These are phyloP conservation scores for Mycena leptocephala DNA, from an alignment of 768 basidiomycete genomes.

Conservation along the genomic window DNA sequence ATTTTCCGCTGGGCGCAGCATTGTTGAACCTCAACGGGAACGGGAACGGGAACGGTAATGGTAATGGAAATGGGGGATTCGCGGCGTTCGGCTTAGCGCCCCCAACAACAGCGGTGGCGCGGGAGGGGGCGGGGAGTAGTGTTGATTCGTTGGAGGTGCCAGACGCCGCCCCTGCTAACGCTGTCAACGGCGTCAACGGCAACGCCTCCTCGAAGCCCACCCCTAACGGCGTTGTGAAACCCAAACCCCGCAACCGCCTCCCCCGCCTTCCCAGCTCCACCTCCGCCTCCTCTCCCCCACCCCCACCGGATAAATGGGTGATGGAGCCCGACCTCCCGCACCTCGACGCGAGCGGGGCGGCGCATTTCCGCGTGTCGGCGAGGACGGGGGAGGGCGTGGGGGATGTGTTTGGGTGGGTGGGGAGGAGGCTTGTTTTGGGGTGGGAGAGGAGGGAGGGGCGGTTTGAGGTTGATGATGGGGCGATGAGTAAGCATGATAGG, in stretches of 20 bases:
- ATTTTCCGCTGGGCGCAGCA: conserved; percentile 34
- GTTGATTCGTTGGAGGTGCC: not conserved
- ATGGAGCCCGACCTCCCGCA: conserved; percentile 37
- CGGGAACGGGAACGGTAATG: too few species aligned
- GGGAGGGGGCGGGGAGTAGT: conserved; percentile 1
- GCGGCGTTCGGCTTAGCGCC: not conserved
- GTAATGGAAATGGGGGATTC: not conserved
- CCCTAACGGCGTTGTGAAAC: too few species aligned
- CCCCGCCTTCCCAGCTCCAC: not conserved
- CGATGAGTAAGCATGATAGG: not conserved
- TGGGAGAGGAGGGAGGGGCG: not conserved
- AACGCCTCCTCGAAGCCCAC: conserved; percentile 30
- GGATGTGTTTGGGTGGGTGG: conserved; percentile 87
- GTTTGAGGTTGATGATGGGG: not conserved
- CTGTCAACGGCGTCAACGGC: not conserved
- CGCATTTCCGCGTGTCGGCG: conserved; percentile 83
- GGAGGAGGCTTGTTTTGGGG: conserved; percentile 61
- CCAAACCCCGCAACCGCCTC: too few species aligned
- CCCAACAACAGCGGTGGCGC: not conserved
- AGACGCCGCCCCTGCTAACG: too few species aligned
- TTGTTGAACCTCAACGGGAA: too few species aligned
- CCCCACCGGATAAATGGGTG: conserved; percentile 24
- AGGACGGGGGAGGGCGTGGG: conserved; percentile 83
- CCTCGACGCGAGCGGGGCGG: conserved; percentile 68
- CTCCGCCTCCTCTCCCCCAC: not conserved